Evolutionary conservation across 331 rosid species (phyloP).

Genomic region (Telfairia occidentalis): DNA sequence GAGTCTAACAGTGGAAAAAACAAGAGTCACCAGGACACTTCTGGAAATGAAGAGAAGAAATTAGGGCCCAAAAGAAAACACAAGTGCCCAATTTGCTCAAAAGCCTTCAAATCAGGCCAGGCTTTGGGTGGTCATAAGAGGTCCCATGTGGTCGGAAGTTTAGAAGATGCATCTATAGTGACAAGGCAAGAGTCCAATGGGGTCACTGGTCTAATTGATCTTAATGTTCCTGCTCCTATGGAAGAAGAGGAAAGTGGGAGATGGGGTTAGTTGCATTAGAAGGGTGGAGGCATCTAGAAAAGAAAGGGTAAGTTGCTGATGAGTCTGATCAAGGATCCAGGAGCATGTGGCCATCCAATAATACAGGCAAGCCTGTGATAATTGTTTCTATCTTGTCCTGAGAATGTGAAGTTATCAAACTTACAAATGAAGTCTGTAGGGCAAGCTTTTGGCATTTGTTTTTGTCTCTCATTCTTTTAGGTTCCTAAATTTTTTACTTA

Average conservation of each 20-base stretch:
- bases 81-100: constrained; percentile 77
- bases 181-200: constrained; percentile 32
- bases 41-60: constrained; percentile 32
- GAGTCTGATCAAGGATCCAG: background rate
- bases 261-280: constrained; percentile 8
- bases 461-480: constrained; percentile 2
- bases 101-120: constrained; percentile 70
- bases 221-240: constrained; percentile 77
- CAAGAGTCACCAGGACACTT: constrained; percentile 14
- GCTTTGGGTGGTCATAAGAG: constrained; percentile 98
- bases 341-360: constrained; percentile 2
- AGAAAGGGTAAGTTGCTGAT: background rate
- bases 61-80: constrained; percentile 51
- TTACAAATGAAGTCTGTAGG: constrained; percentile 6
- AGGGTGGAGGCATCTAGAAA: background rate
- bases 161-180: constrained; percentile 41
- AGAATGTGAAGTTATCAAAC: constrained; percentile 1
- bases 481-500: background rate
- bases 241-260: constrained; percentile 50
- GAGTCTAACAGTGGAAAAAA: constrained; percentile 19
- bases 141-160: constrained; percentile 75
- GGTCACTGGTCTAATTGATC: constrained; percentile 51
- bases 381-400: constrained; percentile 6
- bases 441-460: constrained; percentile 7
- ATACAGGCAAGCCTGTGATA: constrained; percentile 9